Evolutionary conservation across 2,329 filamentous ascomycete genomes (phyloP).

Genomic region (Fusarium penzigii): DNA sequence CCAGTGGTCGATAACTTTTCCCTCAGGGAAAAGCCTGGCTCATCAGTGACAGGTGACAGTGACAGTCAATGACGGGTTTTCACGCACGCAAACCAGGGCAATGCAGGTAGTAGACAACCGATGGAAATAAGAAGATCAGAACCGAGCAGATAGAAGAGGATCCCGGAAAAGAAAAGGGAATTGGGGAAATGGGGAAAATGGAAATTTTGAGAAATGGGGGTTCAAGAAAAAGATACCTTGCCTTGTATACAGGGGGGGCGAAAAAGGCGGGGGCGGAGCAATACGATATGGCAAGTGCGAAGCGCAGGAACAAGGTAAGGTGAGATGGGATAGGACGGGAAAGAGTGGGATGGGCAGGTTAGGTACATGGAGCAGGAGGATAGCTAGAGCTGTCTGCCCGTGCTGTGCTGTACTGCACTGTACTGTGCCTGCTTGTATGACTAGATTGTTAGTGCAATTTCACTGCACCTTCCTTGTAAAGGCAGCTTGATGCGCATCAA

Average conservation of each 20-base stretch:
- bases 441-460: too few species aligned
- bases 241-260: conserved; percentile 3
- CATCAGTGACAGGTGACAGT: background rate
- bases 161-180: conserved; percentile 32
- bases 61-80: background rate
- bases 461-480: too few species aligned
- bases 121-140: conserved; percentile 25
- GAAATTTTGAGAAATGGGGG: conserved; percentile 14
- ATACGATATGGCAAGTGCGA: conserved; percentile 9
- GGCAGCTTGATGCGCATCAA: too few species aligned
- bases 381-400: too few species aligned
- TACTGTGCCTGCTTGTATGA: too few species aligned
- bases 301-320: conserved; percentile 2
- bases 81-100: background rate
- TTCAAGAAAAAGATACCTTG: conserved; percentile 15
- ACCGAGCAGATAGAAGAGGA: conserved; percentile 11
- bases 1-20: background rate
- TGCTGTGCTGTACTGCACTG: too few species aligned
- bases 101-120: conserved; percentile 4
- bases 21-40: background rate
- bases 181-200: conserved; percentile 18
- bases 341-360: too few species aligned
- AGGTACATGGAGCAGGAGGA: too few species aligned
- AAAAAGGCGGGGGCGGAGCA: conserved; percentile 32
- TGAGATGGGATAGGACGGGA: background rate